Evolutionary conservation across 2,329 filamentous ascomycete genomes (phyloP).

Genomic region (Cercospora sp.): DNA sequence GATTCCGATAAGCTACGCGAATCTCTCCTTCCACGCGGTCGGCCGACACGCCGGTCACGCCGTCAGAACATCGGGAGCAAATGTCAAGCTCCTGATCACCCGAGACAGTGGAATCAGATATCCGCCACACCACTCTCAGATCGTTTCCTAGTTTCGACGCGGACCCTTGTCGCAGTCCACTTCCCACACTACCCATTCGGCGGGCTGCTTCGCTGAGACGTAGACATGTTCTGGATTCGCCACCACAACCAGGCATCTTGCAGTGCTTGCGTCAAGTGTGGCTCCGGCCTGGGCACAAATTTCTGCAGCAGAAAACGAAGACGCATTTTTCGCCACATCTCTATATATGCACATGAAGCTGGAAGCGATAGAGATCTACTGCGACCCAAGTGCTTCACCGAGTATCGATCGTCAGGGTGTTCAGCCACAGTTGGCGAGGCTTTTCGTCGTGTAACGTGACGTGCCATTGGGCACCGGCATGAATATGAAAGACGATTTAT

Average conservation of each 20-base stretch:
- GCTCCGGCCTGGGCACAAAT: not conserved
- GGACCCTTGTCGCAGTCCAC: not conserved
- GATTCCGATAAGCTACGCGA: not conserved
- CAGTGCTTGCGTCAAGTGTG: not conserved
- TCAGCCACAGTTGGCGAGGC: not conserved
- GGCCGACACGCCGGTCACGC: not conserved
- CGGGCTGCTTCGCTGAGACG: not conserved
- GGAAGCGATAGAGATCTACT: not conserved
- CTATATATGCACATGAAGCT: not conserved
- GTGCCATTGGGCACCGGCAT: not conserved
- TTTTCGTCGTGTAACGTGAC: not conserved
- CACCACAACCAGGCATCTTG: not conserved
- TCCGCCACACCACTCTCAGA: not conserved
- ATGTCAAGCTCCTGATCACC: slow-evolving; percentile 1
- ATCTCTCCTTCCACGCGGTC: not conserved
- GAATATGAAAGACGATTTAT: not conserved
- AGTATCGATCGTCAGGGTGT: not conserved
- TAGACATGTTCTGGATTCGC: not conserved
- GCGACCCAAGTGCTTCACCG: not conserved
- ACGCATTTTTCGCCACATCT: not conserved
- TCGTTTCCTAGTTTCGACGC: not conserved
- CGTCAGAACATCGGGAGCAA: not conserved
- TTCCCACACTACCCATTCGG: not conserved
- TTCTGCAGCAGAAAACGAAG: not conserved
- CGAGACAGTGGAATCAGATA: not conserved